These are phyloP conservation scores for Flaveria robusta DNA, from an alignment of 129 eudicot genomes.

Conservation along the genomic window DNA sequence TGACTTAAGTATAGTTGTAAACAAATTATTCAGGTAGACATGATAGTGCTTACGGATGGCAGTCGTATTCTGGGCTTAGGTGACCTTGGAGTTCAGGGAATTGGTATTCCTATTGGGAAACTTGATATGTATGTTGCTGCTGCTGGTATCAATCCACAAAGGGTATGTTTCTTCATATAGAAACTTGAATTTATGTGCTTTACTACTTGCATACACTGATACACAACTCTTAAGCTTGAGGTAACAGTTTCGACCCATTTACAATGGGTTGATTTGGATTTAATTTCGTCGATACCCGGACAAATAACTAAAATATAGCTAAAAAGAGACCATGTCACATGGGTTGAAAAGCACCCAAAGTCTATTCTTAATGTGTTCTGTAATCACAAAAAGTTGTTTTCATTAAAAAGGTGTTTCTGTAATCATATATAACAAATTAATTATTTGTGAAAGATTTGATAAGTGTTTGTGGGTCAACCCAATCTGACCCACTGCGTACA, in stretches of 20 bases:
- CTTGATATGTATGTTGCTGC: slow-evolving; percentile 22
- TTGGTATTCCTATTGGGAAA: slow-evolving; percentile 16
- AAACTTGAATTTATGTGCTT: neutral
- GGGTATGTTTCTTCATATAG: neutral
- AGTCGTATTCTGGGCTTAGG: slow-evolving; percentile 23
- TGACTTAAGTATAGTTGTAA: neutral
- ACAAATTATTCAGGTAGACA: slow-evolving; percentile 21
- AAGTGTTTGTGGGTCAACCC: slow-evolving; percentile 3
- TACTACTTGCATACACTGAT: neutral
- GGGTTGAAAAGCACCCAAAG: neutral
- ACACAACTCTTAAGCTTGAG: neutral
- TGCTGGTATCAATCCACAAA: slow-evolving; percentile 17
- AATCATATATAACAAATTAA: neutral
- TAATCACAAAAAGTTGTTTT: neutral
- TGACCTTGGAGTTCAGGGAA: slow-evolving; percentile 20
- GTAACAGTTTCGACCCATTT: neutral
- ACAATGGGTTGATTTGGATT: neutral
- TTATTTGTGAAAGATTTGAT: neutral
- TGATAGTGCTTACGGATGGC: slow-evolving; percentile 25
- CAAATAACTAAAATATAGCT: neutral
- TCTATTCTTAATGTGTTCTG: neutral
- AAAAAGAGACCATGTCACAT: neutral
- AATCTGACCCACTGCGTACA: neutral
- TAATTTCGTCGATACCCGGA: neutral
- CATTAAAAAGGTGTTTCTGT: no score